These are phyloP conservation scores for Aspergillus glaucus DNA, from an alignment of 2,329 filamentous ascomycete genomes.

Conservation along the genomic window DNA sequence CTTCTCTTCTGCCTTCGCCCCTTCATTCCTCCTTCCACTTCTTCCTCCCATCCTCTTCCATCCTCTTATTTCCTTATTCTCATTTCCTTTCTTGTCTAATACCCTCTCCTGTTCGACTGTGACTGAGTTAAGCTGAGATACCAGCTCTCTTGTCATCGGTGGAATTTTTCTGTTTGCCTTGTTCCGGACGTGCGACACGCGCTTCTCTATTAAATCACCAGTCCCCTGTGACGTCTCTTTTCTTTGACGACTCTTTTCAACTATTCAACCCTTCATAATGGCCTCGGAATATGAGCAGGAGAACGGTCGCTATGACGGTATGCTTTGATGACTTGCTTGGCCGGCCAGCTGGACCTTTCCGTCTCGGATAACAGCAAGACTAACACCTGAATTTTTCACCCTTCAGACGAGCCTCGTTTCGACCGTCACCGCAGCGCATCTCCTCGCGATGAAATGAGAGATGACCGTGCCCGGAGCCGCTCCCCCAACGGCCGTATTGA, in stretches of 20 bases:
- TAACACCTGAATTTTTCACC: conserved; percentile 9
- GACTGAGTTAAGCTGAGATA: conserved; percentile 7
- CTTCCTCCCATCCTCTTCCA: conserved; percentile 11
- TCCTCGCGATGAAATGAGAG: conserved; percentile 52
- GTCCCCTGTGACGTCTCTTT: background rate
- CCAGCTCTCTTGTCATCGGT: conserved; percentile 6
- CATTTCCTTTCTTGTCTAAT: conserved; percentile 5
- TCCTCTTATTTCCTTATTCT: conserved; percentile 6
- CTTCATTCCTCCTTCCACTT: conserved; percentile 12
- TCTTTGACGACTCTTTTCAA: conserved; percentile 12
- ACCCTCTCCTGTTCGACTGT: conserved; percentile 2
- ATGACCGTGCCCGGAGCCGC: conserved; percentile 56
- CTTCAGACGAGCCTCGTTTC: conserved; percentile 56
- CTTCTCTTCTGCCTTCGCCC: conserved; percentile 3
- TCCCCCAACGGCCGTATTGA: conserved; percentile 55
- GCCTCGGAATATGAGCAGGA: conserved; percentile 58
- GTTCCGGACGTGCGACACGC: conserved; percentile 7
- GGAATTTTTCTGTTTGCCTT: conserved; percentile 13
- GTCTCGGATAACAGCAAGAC: conserved; percentile 4
- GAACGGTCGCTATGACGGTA: conserved; percentile 61
- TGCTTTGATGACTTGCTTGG: conserved; percentile 7
- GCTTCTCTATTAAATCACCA: background rate
- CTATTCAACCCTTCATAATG: conserved; percentile 27
- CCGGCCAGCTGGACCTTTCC: background rate
- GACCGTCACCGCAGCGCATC: conserved; percentile 62